Base-by-base conservation (phyloP, 2,329 filamentous ascomycete genomes). In the Coniochaeta ligniaria region DNA sequence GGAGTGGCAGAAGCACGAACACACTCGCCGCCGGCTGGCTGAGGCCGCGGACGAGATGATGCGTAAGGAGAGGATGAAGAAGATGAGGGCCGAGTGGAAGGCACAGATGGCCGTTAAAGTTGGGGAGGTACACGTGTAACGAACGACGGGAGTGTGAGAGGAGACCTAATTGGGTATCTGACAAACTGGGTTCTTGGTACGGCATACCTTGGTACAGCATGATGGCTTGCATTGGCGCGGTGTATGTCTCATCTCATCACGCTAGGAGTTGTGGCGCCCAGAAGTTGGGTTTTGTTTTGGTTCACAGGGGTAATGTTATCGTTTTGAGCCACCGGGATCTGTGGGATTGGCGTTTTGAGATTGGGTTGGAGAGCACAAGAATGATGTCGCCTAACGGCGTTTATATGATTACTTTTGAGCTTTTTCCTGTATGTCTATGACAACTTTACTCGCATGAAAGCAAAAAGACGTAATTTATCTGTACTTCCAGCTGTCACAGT, bases 1-100 rank as follows among this genome's bases (percentile, higher is more conserved):
- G 38, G 69, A 72, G 24, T 86, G 83, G 83, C 74, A 74, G 31
- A 72, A 75, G 59, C 80, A 84, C 61, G 82, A 86, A 69, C 74
- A 72, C 59, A 78, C 79, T 43, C 75, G 82, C 59, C 73, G 72
- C 64, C 73, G 74, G 62, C 75, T 86, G 60, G 77, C 75, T n/a
- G 75, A 76, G 12, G 80, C 79, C 6, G 76, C 78, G 57, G 79
- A 83, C 61, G 75, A 76, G 62, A 74, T 75, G 71, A 73, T 76
- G 68, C 76, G 74, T 64, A 72, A 73, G 60, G 78, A 79, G 69
- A 71, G 77, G 52, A 73, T 78, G 57, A 71, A 70, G 61, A 72
- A 72, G 66, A 70, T 75, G 63, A 70, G 73, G 20, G 74, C 78
- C n/a, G 68, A 71, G 59, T 74, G 71, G 71, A 64, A 69, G 17